phyloP scores from a whole-genome alignment of 2,329 filamentous ascomycete species.

The Verticillium klebahnii region DNA sequence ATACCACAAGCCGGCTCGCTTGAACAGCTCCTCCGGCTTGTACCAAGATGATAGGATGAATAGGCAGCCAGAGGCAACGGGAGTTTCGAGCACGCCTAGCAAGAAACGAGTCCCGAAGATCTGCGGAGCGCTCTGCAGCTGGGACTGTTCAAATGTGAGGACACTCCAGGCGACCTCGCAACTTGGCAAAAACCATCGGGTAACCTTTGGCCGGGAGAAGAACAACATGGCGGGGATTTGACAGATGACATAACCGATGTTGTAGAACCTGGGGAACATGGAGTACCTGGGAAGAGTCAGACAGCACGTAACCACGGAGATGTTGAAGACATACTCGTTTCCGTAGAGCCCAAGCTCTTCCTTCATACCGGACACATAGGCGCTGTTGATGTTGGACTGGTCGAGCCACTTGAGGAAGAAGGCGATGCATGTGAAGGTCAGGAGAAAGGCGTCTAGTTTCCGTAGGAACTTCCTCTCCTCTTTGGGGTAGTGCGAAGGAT shows the following conservation, averaged over 20 bases:
- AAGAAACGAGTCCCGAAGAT: constrained; percentile 24
- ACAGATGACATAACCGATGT: constrained; percentile 12
- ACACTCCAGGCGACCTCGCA: constrained; percentile 17
- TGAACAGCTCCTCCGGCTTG: constrained; percentile 30
- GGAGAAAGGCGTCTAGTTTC: constrained; percentile 17
- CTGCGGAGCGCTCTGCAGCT: constrained; percentile 17
- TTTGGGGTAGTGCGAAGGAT: constrained; percentile 15
- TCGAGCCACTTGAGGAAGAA: constrained; percentile 21
- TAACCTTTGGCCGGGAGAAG: constrained; percentile 12
- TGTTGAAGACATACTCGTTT: constrained; percentile 20
- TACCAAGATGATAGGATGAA: constrained; percentile 24
- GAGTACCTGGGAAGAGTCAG: constrained; percentile 4
- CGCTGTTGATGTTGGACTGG: constrained; percentile 29
- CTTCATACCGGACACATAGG: constrained; percentile 35
- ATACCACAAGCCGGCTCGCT: constrained; percentile 42
- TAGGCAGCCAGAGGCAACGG: constrained; percentile 9
- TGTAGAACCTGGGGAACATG: constrained; percentile 11
- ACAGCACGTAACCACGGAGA: neutral
- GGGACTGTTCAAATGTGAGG: constrained; percentile 17
- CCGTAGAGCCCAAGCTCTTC: constrained; percentile 26
- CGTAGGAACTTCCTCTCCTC: constrained; percentile 14
- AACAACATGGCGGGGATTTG: constrained; percentile 12
- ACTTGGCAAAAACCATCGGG: constrained; percentile 15
- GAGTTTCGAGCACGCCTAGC: constrained; percentile 18
- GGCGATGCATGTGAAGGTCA: constrained; percentile 14